Conservation (phyloP, 176 grass and related monocot species). For the Avena insularis region DNA sequence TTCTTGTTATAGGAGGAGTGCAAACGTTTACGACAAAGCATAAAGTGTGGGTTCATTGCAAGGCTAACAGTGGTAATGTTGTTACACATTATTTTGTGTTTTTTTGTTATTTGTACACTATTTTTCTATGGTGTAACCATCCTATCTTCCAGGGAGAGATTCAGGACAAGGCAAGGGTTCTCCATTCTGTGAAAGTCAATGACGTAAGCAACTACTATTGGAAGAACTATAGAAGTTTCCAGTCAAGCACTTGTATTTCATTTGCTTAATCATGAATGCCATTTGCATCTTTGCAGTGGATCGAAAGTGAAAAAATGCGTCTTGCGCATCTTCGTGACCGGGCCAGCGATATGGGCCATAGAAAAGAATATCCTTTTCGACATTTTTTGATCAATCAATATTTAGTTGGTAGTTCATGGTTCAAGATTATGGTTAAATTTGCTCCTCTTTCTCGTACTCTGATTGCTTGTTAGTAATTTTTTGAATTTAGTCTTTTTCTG, state of each 20-base stretch:
- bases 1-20: slow-evolving; percentile 86
- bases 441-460: not conserved
- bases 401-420: not conserved
- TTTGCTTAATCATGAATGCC: slow-evolving; percentile 34
- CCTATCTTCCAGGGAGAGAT: slow-evolving; percentile 86
- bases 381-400: slow-evolving; percentile 23
- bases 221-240: slow-evolving; percentile 23
- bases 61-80: slow-evolving; percentile 86
- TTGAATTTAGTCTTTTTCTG: slow-evolving; percentile 18
- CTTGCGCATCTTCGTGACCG: slow-evolving; percentile 96
- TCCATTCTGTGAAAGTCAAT: slow-evolving; percentile 90
- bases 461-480: not conserved
- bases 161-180: slow-evolving; percentile 88
- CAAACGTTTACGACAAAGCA: slow-evolving; percentile 98
- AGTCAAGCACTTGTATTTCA: slow-evolving; percentile 22
- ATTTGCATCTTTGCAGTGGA: slow-evolving; percentile 73
- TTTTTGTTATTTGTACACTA: not conserved
- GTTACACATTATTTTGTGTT: slow-evolving; percentile 5
- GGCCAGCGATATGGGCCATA: slow-evolving; percentile 93
- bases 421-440: slow-evolving; percentile 5
- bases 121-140: slow-evolving; percentile 39
- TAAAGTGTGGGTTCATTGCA: slow-evolving; percentile 94
- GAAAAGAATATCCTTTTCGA: slow-evolving; percentile 99
- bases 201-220: slow-evolving; percentile 67
- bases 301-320: slow-evolving; percentile 93